These are phyloP conservation scores for Monosporozyma aerobia DNA, from an alignment of 805 yeast species.

Conservation along the genomic window DNA sequence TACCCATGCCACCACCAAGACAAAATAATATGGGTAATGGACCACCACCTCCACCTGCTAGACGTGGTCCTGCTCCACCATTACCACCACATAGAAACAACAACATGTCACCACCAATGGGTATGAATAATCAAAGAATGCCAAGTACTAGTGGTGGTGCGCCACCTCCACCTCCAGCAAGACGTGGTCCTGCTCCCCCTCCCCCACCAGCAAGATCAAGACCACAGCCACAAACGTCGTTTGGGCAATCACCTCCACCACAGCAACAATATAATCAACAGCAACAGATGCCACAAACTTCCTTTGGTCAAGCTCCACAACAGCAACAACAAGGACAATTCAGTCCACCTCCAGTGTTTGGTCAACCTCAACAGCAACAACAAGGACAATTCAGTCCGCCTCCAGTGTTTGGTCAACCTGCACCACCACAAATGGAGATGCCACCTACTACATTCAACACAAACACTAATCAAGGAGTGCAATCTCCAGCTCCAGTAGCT, in stretches of 20 bases:
- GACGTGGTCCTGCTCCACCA: constrained; percentile 28
- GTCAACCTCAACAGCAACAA: not conserved
- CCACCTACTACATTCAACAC: constrained; percentile 1
- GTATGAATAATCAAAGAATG: constrained; percentile 1
- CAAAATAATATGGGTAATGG: not conserved
- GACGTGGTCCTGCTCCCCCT: constrained; percentile 16
- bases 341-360: not conserved
- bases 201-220: constrained; percentile 15
- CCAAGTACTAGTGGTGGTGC: constrained; percentile 9
- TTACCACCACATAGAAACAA: constrained; percentile 17
- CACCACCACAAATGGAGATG: not conserved
- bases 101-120: not conserved
- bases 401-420: not conserved
- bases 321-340: constrained; percentile 5
- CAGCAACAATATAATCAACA: constrained; percentile 2
- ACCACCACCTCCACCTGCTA: constrained; percentile 24
- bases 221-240: constrained; percentile 6
- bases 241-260: constrained; percentile 3
- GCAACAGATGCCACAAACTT: not conserved
- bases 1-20: constrained; percentile 4
- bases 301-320: constrained; percentile 3
- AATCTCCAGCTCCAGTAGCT: not conserved
- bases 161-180: constrained; percentile 17
- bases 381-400: not conserved
- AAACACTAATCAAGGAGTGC: not conserved